phyloP scores from a whole-genome alignment of 306 rosid genomes.

The Vigna trinervia region DNA sequence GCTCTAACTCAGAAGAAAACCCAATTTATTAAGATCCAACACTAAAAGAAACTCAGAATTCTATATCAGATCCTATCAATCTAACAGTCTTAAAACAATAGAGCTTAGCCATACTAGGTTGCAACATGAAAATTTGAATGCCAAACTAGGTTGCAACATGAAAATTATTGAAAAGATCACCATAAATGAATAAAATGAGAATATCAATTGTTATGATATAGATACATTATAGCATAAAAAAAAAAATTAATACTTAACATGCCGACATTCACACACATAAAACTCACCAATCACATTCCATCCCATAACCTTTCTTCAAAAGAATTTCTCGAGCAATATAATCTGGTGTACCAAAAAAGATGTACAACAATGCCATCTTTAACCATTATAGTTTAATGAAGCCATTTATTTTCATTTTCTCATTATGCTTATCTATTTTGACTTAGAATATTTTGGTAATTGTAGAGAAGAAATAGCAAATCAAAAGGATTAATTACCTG shows the following conservation, averaged over 20 bases:
- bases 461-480: too few species aligned
- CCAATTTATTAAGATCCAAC: too few species aligned
- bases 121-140: neutral
- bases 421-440: too few species aligned
- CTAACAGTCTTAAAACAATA: too few species aligned
- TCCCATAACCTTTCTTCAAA: constrained; percentile 95
- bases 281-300: constrained; percentile 99
- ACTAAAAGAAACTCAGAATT: too few species aligned
- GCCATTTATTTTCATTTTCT: neutral
- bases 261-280: constrained; percentile 16
- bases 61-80: too few species aligned
- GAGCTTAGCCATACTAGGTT: too few species aligned
- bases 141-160: constrained; percentile 23
- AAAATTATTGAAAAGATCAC: constrained; percentile 34
- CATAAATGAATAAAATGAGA: constrained; percentile 29
- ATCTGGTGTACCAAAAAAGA: constrained; percentile 81
- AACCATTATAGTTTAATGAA: constrained; percentile 23
- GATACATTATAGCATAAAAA: neutral
- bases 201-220: constrained; percentile 11
- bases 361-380: constrained; percentile 7
- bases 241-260: neutral
- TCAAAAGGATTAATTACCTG: too few species aligned
- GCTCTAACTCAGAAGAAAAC: too few species aligned
- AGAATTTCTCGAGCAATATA: constrained; percentile 99
- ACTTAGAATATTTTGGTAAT: too few species aligned